A percentile compares a stretch with the other conserved stretches of the same genome.
Evolutionary conservation across 805 yeast genomes (phyloP).

Genomic region (Candida tibetensis): DNA sequence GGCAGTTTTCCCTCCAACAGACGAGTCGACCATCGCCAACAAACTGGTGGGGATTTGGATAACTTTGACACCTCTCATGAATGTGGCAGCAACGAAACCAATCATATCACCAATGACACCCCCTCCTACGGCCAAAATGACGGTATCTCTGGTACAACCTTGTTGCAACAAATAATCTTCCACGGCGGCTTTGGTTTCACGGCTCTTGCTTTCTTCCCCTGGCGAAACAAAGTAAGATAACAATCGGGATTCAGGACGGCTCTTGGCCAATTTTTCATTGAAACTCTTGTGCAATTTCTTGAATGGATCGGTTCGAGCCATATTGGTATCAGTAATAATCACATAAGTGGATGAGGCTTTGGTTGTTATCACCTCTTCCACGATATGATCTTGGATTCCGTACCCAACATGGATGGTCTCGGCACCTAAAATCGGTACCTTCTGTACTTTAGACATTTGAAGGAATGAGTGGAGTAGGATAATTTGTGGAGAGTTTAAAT

Average conservation of each 20-base stretch:
- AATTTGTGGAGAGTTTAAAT: constrained; percentile 1
- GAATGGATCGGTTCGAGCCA: constrained; percentile 64
- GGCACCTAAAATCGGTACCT: constrained; percentile 74
- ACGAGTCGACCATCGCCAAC: constrained; percentile 95
- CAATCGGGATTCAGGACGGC: constrained; percentile 59
- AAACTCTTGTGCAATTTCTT: constrained; percentile 45
- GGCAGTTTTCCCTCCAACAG: constrained; percentile 98
- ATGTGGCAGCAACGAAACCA: constrained; percentile 98
- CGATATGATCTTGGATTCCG: constrained; percentile 71
- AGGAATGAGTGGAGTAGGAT: constrained; percentile 1
- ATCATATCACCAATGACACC: constrained; percentile 99
- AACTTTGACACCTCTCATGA: constrained; percentile 96
- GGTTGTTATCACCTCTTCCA: constrained; percentile 56
- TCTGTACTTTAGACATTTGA: constrained; percentile 29
- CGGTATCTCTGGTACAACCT: constrained; percentile 96
- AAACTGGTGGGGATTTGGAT: constrained; percentile 93
- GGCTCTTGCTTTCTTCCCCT: constrained; percentile 86
- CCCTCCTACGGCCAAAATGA: constrained; percentile 93
- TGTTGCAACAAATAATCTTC: constrained; percentile 81
- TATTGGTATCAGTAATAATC: constrained; percentile 80
- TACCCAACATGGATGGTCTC: constrained; percentile 90
- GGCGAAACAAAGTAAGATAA: constrained; percentile 78
- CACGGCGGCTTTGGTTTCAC: constrained; percentile 86
- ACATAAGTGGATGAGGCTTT: constrained; percentile 89
- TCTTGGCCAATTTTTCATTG: constrained; percentile 27